These are phyloP conservation scores for Toxoplasma gondii DNA, from an alignment of 169 alveolate genomes.

Conservation along the genomic window DNA sequence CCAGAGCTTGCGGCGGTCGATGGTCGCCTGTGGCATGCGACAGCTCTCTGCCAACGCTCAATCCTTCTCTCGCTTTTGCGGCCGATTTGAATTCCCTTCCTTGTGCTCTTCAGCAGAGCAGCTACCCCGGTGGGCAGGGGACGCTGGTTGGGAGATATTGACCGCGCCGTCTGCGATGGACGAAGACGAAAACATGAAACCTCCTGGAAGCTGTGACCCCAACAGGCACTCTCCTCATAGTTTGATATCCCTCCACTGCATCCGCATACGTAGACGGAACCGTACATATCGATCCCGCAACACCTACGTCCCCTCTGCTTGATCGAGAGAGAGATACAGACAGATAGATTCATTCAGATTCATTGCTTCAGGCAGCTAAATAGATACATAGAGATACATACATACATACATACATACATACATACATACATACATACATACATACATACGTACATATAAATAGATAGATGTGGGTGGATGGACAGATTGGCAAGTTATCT, in stretches of 20 bases:
- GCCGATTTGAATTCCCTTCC: slow-evolving; percentile 3
- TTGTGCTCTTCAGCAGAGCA: slow-evolving; percentile 11
- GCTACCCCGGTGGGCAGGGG: neutral
- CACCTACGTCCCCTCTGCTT: too few species aligned
- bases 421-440: too few species aligned
- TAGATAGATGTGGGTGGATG: neutral
- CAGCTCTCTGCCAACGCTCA: neutral
- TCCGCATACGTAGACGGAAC: too few species aligned
- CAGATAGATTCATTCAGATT: too few species aligned
- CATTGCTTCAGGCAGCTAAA: too few species aligned
- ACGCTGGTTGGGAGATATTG: neutral
- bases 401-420: neutral
- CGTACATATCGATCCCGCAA: too few species aligned
- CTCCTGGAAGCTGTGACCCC: too few species aligned
- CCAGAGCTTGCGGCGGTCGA: neutral
- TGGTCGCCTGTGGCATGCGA: neutral
- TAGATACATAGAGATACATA: neutral
- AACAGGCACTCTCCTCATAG: too few species aligned
- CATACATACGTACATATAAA: neutral
- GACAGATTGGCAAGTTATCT: neutral
- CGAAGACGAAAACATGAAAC: too few species aligned
- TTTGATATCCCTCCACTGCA: too few species aligned
- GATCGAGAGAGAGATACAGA: too few species aligned
- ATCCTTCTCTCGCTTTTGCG: neutral
- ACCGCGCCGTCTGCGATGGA: neutral